phyloP scores from a whole-genome alignment of 176 grass and related monocot species.

The Ensete ventricosum region DNA sequence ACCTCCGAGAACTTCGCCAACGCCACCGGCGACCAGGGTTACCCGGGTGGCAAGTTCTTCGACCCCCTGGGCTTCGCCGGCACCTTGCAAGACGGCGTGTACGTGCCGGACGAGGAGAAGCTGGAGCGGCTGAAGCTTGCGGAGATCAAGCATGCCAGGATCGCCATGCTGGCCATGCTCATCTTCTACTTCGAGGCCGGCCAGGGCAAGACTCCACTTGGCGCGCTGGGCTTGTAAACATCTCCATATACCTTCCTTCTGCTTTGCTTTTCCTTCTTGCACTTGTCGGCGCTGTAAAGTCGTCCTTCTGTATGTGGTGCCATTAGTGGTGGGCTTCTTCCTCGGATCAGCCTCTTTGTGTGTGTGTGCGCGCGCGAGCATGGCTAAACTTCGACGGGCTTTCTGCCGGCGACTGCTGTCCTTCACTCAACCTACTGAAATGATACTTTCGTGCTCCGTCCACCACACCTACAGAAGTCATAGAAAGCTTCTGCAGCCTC shows the following conservation, averaged over 20 bases:
- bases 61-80: conserved; percentile 76
- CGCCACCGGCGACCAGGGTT: conserved; percentile 79
- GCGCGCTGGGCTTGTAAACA: conserved; percentile 63
- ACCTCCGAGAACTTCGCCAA: conserved; percentile 91
- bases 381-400: no score
- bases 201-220: conserved; percentile 91
- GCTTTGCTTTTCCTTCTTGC: no score
- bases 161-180: conserved; percentile 97
- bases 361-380: no score
- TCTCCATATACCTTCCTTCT: not conserved
- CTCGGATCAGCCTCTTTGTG: no score
- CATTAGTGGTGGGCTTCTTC: no score
- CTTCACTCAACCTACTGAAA: no score
- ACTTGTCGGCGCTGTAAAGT: no score
- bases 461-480: no score
- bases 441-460: no score
- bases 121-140: conserved; percentile 86
- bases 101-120: conserved; percentile 68
- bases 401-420: no score
- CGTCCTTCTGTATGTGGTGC: no score
- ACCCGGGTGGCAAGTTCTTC: conserved; percentile 97
- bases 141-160: conserved; percentile 90
- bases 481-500: no score
- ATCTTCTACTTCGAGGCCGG: conserved; percentile 99
- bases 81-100: conserved; percentile 51